Evolutionary conservation across 1,284 basidiomycete species (phyloP), one percentile per base, ranked within the genome.

Genomic region (Porogramme epimiltina): DNA sequence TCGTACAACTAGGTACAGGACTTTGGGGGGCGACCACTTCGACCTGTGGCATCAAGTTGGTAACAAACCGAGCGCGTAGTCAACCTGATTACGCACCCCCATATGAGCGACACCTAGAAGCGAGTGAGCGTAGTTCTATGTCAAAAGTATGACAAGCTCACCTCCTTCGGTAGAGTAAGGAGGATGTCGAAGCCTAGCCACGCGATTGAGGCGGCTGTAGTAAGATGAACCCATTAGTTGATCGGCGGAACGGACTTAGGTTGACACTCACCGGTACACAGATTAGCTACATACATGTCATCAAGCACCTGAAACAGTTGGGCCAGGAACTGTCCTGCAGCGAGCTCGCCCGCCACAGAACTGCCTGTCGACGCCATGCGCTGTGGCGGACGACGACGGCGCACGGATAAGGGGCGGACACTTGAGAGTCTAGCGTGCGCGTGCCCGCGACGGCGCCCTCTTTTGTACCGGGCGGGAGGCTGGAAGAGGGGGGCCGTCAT

Each of bases 181-280:
- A 48, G 18, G 18, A 57, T 51, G 28, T 57, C 55, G 26, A 45
- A 57, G 16, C 33, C 49, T 9, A 57, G 38, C 55, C 55, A 57
- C 13, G 48, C 41, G 13, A 40, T 34, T 3, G 54, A 49, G 13
- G 49, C 54, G 33, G 40, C 54, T 55, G n/a, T 15, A 6, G 13
- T 9, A 10, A 24, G 5, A n/a, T 19, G 26, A 26, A 19, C 6
- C 28, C 34, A 4, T n/a, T 18, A 9, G 5, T 6, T n/a, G 9
- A 13, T 37, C 8, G 10, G 9, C 10, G 18, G 10, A 1, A 4
- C 9, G 13, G 0, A 23, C 15, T 26, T 19, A 16, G 28, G 18
- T 2, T 4, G 5, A n/a, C 3, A 41, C 45, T 26, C 22, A 57
- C 55, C 51, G 20, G 44, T 46, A 31, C 45, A 54, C 9, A 53